phyloP scores from a whole-genome alignment of 1,284 basidiomycete species.

The Golubevia sp. region DNA sequence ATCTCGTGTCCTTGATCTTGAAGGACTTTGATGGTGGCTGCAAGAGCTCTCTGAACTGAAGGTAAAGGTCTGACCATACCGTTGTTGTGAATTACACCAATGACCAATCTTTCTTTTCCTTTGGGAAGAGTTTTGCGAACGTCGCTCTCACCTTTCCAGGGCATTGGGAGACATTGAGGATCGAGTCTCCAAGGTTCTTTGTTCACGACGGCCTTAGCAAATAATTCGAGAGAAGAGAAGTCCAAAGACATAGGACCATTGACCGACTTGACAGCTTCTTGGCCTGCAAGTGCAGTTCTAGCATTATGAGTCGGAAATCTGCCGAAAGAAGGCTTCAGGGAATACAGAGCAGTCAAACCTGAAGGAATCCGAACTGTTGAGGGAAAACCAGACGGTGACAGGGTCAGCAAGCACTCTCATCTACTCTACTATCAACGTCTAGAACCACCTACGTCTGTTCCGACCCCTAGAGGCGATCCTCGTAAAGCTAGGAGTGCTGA shows the following conservation, averaged over 20 bases:
- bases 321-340: constrained; percentile 28
- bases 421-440: too few species aligned
- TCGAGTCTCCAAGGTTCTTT: constrained; percentile 29
- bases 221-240: constrained; percentile 25
- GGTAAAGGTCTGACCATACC: constrained; percentile 73
- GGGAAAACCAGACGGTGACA: too few species aligned
- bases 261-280: constrained; percentile 27
- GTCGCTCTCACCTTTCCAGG: constrained; percentile 33
- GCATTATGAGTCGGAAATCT: constrained; percentile 25
- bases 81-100: constrained; percentile 72
- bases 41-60: constrained; percentile 71
- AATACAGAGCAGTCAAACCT: constrained; percentile 23
- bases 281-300: constrained; percentile 25
- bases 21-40: constrained; percentile 69
- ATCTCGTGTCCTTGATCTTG: constrained; percentile 71
- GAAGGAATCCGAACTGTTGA: constrained; percentile 18
- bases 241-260: constrained; percentile 33
- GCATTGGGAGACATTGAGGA: constrained; percentile 30
- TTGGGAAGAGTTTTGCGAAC: too few species aligned
- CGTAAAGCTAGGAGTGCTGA: constrained; percentile 33
- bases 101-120: constrained; percentile 68
- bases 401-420: too few species aligned
- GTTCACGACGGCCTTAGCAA: constrained; percentile 25
- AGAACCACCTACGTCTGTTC: constrained; percentile 40
- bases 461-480: constrained; percentile 32